Evolutionary conservation across 2,329 filamentous ascomycete species (phyloP).

Genomic region (Zymoseptoria tritici): DNA sequence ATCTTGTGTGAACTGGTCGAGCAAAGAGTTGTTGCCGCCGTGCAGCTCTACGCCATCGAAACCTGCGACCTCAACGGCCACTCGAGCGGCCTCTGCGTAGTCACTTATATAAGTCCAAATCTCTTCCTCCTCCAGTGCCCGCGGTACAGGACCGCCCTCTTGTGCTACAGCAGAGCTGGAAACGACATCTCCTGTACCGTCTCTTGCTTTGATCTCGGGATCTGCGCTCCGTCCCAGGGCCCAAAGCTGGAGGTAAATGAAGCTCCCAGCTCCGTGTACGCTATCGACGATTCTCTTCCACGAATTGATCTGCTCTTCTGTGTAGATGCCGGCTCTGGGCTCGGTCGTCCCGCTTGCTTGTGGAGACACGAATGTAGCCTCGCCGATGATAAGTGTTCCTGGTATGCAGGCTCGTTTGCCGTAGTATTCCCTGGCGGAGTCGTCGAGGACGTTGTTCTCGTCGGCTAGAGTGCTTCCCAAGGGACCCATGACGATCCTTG

Average conservation of each 20-base stretch:
- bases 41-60: slow-evolving; percentile 56
- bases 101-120: slow-evolving; percentile 29
- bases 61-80: slow-evolving; percentile 41
- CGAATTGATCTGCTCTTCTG: slow-evolving; percentile 37
- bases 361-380: slow-evolving; percentile 31
- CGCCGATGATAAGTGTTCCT: slow-evolving; percentile 29
- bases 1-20: slow-evolving; percentile 58
- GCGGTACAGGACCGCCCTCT: slow-evolving; percentile 29
- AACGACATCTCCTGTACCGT: slow-evolving; percentile 26
- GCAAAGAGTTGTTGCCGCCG: slow-evolving; percentile 47
- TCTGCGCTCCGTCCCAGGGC: slow-evolving; percentile 43
- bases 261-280: slow-evolving; percentile 45
- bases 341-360: slow-evolving; percentile 23
- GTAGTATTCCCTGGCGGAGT: slow-evolving; percentile 28
- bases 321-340: slow-evolving; percentile 22
- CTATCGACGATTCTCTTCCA: slow-evolving; percentile 47
- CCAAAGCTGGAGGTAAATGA: slow-evolving; percentile 41
- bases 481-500: slow-evolving; percentile 50
- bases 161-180: slow-evolving; percentile 29
- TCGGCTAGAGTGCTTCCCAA: slow-evolving; percentile 45
- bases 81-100: slow-evolving; percentile 39
- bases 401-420: slow-evolving; percentile 24
- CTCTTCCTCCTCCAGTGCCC: slow-evolving; percentile 32
- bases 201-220: slow-evolving; percentile 22
- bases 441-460: slow-evolving; percentile 32